These are phyloP conservation scores for Berberis thunbergii DNA, from an alignment of 164 flowering plant species.

Conservation along the genomic window DNA sequence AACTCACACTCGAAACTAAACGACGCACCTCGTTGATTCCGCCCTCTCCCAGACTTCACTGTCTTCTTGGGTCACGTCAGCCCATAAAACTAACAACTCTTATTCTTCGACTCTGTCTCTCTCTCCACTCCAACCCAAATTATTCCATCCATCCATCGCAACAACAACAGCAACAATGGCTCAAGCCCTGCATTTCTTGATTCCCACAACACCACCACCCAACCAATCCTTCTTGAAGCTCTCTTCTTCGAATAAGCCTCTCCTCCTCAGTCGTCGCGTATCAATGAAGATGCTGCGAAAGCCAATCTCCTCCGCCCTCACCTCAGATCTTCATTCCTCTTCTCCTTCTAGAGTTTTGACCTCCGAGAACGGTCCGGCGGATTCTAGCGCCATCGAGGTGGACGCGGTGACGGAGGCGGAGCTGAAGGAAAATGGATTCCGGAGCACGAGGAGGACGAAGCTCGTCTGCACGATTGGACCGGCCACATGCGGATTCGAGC, in stretches of 20 bases:
- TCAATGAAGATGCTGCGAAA: background rate
- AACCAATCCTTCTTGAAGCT: background rate
- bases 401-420: conserved; percentile 31
- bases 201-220: conserved; percentile 8
- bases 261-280: background rate
- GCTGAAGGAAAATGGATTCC: conserved; percentile 31
- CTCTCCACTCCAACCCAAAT: too few relatives aligned
- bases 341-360: conserved; percentile 1
- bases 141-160: too few relatives aligned
- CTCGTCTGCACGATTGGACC: conserved; percentile 27
- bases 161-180: conserved; percentile 13
- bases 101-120: too few relatives aligned
- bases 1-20: too few relatives aligned
- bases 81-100: too few relatives aligned
- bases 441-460: conserved; percentile 31
- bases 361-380: conserved; percentile 17
- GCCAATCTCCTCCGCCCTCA: conserved; percentile 11
- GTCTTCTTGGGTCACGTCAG: background rate
- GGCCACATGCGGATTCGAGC: conserved; percentile 63
- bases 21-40: background rate
- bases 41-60: background rate
- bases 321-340: conserved; percentile 11
- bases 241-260: background rate
- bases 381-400: conserved; percentile 20
- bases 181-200: conserved; percentile 19